These are phyloP conservation scores for Sarcomyxa edulis DNA, from an alignment of 768 basidiomycete species.

Conservation along the genomic window DNA sequence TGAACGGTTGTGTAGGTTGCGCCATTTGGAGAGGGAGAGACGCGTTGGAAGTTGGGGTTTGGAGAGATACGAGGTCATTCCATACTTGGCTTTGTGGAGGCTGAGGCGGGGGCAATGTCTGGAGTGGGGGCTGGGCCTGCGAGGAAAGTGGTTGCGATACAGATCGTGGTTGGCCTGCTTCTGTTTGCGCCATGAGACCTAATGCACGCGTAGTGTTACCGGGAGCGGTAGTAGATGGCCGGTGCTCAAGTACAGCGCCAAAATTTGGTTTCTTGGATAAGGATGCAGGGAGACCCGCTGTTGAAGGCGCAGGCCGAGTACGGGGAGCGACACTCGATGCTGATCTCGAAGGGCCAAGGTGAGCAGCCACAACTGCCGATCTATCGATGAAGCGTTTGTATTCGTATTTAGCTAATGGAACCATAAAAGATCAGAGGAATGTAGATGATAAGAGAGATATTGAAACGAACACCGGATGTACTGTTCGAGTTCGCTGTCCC, in stretches of 20 bases:
- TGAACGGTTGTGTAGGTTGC: conserved; percentile 24
- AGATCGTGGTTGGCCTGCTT: conserved; percentile 12
- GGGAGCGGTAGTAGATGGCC: conserved; percentile 13
- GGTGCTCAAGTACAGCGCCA: conserved; percentile 5
- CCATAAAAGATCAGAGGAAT: conserved; percentile 4
- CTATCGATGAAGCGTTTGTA: conserved; percentile 62
- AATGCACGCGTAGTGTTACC: conserved; percentile 7
- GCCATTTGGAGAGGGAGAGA: conserved; percentile 52
- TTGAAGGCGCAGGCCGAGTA: conserved; percentile 16
- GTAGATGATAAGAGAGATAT: conserved; percentile 1
- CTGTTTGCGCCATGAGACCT: conserved; percentile 11
- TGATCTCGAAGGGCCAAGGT: conserved; percentile 39
- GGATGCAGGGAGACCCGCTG: conserved; percentile 16
- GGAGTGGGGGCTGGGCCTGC: conserved; percentile 11
- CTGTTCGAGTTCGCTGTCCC: conserved; percentile 87
- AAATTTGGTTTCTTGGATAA: conserved; percentile 5
- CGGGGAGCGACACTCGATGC: conserved; percentile 21
- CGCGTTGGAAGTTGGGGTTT: conserved; percentile 35
- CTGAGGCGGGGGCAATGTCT: conserved; percentile 14
- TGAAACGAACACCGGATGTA: conserved; percentile 72
- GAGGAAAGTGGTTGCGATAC: conserved; percentile 17
- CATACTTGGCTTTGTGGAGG: conserved; percentile 35
- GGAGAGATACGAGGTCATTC: conserved; percentile 51
- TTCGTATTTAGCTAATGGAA: conserved; percentile 68
- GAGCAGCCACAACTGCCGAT: conserved; percentile 39